Percentiles rank a stretch among this genome's conserved stretches.
Conservation (phyloP, 164 flowering plant species). For the Santalum album region DNA sequence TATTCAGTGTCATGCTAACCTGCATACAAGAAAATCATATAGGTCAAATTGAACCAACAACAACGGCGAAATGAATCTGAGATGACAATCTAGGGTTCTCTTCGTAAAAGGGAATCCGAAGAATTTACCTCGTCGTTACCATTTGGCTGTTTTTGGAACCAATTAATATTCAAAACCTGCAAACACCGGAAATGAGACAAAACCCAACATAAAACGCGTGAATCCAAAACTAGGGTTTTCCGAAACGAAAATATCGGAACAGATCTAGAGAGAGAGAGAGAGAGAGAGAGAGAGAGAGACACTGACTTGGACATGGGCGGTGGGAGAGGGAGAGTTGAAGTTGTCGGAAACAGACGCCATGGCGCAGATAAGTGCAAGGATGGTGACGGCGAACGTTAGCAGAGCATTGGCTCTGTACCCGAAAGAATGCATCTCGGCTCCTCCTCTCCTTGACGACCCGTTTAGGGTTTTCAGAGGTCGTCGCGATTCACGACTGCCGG, state of each 20-base stretch:
- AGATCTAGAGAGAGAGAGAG: not conserved
- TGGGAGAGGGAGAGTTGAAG: conserved; percentile 58
- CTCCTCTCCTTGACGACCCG: conserved; percentile 1
- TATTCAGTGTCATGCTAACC: conserved; percentile 75
- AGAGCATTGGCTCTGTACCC: conserved; percentile 76
- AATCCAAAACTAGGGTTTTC: conserved; percentile 2
- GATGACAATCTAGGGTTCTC: no score
- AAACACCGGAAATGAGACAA: conserved; percentile 6
- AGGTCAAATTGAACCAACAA: no score
- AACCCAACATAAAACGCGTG: not conserved
- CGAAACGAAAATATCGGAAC: not conserved
- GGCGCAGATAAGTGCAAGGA: conserved; percentile 71
- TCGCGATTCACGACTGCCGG: no score
- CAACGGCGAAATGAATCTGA: no score
- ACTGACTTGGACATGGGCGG: conserved; percentile 55
- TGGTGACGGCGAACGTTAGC: conserved; percentile 63
- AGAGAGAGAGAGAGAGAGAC: conserved; percentile 6
- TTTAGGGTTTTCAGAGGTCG: no score
- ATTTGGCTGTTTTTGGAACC: conserved; percentile 78
- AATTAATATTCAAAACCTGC: conserved; percentile 67
- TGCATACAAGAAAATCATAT: conserved; percentile 18
- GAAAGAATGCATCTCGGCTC: conserved; percentile 64
- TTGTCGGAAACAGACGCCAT: conserved; percentile 79
- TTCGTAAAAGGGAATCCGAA: not conserved
- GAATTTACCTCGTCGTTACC: conserved; percentile 78